A percentile compares a stretch with the other conserved stretches of the same genome.
Evolutionary conservation across 345 rosid species (phyloP).

Genomic region (Brassica rapa): DNA sequence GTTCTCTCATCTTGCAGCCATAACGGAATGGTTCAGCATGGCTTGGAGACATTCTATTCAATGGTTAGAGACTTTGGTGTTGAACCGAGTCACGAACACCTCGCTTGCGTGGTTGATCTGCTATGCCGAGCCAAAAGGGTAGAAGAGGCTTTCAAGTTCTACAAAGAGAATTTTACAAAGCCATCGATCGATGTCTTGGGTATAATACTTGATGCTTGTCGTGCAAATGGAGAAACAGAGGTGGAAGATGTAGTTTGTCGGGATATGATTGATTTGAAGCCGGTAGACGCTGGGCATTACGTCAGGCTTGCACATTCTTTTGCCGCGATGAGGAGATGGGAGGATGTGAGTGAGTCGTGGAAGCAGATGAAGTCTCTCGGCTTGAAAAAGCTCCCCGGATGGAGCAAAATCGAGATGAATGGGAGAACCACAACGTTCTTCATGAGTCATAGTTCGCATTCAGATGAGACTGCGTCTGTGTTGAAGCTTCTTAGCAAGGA

Average conservation of each 20-base stretch:
- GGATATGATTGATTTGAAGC: slow-evolving; percentile 45
- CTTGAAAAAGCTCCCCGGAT: slow-evolving; percentile 58
- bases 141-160: slow-evolving; percentile 58
- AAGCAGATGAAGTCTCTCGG: slow-evolving; percentile 55
- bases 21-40: slow-evolving; percentile 64
- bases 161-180: slow-evolving; percentile 46
- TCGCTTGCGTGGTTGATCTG: slow-evolving; percentile 63
- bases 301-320: slow-evolving; percentile 60
- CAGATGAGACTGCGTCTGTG: slow-evolving; percentile 46
- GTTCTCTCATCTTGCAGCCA: slow-evolving; percentile 80
- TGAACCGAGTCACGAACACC: slow-evolving; percentile 57
- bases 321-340: slow-evolving; percentile 63
- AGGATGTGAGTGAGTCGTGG: slow-evolving; percentile 53
- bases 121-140: slow-evolving; percentile 60
- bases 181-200: slow-evolving; percentile 52
- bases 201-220: slow-evolving; percentile 59
- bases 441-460: slow-evolving; percentile 50
- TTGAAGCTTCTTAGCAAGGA: slow-evolving; percentile 42
- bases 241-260: slow-evolving; percentile 44
- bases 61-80: slow-evolving; percentile 50
- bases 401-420: slow-evolving; percentile 58
- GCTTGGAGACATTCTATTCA: slow-evolving; percentile 59
- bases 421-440: slow-evolving; percentile 51
- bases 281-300: slow-evolving; percentile 51
- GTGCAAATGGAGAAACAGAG: slow-evolving; percentile 41